phyloP scores from a whole-genome alignment of 2,329 filamentous ascomycete genomes.

The Talaromyces sp. region DNA sequence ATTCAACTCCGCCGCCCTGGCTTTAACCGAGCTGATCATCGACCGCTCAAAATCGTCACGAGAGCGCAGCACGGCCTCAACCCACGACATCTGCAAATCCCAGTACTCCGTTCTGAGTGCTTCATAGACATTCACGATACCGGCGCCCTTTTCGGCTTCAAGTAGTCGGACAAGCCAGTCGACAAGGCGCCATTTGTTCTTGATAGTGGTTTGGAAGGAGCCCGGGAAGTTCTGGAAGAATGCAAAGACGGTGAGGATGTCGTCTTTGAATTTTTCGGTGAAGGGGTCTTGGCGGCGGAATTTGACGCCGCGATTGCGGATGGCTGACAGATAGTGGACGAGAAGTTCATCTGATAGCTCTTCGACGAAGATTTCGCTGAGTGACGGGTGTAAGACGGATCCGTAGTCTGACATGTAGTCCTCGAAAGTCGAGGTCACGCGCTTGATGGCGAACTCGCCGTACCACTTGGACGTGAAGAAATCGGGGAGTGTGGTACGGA shows the following conservation, averaged over 20 bases:
- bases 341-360: slow-evolving; percentile 90
- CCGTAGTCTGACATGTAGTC: slow-evolving; percentile 91
- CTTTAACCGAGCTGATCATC: slow-evolving; percentile 85
- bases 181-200: slow-evolving; percentile 86
- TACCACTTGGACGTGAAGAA: slow-evolving; percentile 96
- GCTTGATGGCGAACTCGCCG: slow-evolving; percentile 75
- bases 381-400: slow-evolving; percentile 74
- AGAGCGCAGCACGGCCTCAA: slow-evolving; percentile 79
- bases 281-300: slow-evolving; percentile 84
- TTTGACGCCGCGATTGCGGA: slow-evolving; percentile 85
- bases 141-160: slow-evolving; percentile 65
- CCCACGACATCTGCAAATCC: slow-evolving; percentile 93
- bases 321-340: slow-evolving; percentile 72
- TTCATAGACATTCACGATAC: slow-evolving; percentile 72
- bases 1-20: slow-evolving; percentile 76
- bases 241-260: slow-evolving; percentile 82
- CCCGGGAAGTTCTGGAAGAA: slow-evolving; percentile 74
- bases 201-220: slow-evolving; percentile 67
- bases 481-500: slow-evolving; percentile 72
- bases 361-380: slow-evolving; percentile 87
- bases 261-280: slow-evolving; percentile 88
- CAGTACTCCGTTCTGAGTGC: slow-evolving; percentile 81
- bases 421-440: slow-evolving; percentile 90
- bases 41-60: slow-evolving; percentile 90
- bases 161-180: slow-evolving; percentile 77